Conservation (phyloP, 176 grass and related monocot species). For the Puya raimondii region DNA sequence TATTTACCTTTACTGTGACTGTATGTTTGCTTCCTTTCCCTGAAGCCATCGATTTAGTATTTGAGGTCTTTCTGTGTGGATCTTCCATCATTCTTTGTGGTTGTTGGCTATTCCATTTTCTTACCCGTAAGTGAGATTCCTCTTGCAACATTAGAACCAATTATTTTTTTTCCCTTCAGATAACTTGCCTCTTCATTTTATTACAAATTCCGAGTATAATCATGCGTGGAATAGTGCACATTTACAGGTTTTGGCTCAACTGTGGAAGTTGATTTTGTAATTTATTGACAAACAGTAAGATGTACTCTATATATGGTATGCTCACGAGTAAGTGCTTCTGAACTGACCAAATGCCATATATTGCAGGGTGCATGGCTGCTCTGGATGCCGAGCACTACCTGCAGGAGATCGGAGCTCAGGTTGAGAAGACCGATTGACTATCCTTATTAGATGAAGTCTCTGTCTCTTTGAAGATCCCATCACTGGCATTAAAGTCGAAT, state of each 20-base stretch:
- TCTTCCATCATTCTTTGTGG: no score
- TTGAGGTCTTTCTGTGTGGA: not conserved
- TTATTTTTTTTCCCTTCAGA: no score
- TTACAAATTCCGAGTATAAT: no score
- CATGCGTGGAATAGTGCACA: not conserved
- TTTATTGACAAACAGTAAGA: not conserved
- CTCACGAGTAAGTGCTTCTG: not conserved
- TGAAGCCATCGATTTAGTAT: not conserved
- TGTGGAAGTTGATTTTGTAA: no score
- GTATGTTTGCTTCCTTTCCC: not conserved
- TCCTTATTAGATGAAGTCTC: conserved; percentile 7
- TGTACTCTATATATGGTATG: not conserved
- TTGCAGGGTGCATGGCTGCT: conserved; percentile 92
- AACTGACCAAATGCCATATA: not conserved
- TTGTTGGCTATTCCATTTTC: no score
- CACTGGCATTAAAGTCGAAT: conserved; percentile 14
- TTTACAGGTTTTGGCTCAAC: not conserved
- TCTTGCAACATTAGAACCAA: no score
- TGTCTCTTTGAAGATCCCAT: not conserved
- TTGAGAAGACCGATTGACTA: conserved; percentile 64
- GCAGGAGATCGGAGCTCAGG: conserved; percentile 68
- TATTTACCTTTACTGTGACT: not conserved
- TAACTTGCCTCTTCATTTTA: no score
- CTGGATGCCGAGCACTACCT: conserved; percentile 96
- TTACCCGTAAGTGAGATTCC: no score